Base-by-base conservation (phyloP, 805 yeast species). In the Saturnispora mendoncae region DNA sequence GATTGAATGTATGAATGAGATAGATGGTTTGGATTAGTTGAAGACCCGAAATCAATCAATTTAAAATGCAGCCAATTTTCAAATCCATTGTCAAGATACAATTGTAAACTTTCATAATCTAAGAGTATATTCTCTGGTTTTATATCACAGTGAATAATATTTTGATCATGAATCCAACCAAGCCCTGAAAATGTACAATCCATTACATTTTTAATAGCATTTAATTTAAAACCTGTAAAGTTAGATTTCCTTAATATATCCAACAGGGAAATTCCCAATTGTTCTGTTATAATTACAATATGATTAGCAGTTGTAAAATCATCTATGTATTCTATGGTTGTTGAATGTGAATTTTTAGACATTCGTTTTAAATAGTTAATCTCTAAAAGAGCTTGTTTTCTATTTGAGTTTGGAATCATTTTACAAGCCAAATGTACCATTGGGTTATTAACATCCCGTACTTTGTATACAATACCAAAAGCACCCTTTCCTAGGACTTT, bases 301-400 rank as follows among this genome's bases (percentile, higher is more conserved):
- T 85, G 95, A 17, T 84, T 79, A 44, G 94, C 67, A 56, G 85
- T 86, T 48, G 74, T 75, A 61, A 85, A 85, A 59, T 83, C 86
- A 32, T 78, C 83, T 28, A 66, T 54, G 51, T 80, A 82, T 15
- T 67, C 58, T 33, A 84, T 55, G n/a, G 80, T 61, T 36, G 64
- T 63, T 31, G 49, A 43, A 33, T 57, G 65, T 6, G 24, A 32
- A 2, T 56, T 51, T 7, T 25, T 54, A 50, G 38, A 29, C 6
- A 86, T 57, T 26, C 63, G 58, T 48, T 75, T 76, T 33, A 85
- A 59, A 51, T 82, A 68, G 48, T 78, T 78, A 19, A 84, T 82
- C 56, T 85, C 95, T 46, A 78, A 74, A 28, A 80, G 71, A 0
- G 92, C 85, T 33, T 81, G 58, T 2, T 84, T 75, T 77, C 87